These are phyloP conservation scores for Aspergillus diversus DNA, from an alignment of 495 filamentous ascomycete species.

Conservation along the genomic window DNA sequence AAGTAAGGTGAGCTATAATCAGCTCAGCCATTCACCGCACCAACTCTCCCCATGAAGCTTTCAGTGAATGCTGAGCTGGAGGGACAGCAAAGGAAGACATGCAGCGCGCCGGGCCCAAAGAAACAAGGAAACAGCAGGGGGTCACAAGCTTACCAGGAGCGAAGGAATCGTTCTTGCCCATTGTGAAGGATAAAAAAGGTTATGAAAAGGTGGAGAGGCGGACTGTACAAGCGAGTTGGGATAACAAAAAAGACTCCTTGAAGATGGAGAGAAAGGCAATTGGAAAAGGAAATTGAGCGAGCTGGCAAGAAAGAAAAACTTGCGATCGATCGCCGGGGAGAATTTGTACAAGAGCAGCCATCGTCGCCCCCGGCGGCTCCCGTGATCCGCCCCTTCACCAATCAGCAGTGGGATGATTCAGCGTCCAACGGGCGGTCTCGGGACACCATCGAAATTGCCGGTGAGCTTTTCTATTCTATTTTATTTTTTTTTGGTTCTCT, in stretches of 20 bases:
- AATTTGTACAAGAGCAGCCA: slow-evolving; percentile 38
- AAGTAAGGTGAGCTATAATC: background rate
- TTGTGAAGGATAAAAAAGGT: slow-evolving; percentile 39
- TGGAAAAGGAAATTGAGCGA: slow-evolving; percentile 24
- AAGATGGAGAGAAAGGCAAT: slow-evolving; percentile 20
- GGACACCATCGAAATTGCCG: slow-evolving; percentile 23
- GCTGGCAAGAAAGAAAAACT: slow-evolving; percentile 31
- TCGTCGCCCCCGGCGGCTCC: slow-evolving; percentile 38
- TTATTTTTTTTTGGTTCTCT: background rate
- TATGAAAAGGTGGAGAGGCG: slow-evolving; percentile 30
- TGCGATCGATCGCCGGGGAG: slow-evolving; percentile 25
- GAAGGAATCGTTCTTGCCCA: slow-evolving; percentile 51
- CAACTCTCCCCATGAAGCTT: background rate
- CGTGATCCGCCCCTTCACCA: slow-evolving; percentile 42
- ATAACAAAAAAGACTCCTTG: slow-evolving; percentile 19
- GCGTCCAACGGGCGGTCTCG: slow-evolving; percentile 41
- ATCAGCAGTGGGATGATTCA: slow-evolving; percentile 47
- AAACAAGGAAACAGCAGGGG: slow-evolving; percentile 16
- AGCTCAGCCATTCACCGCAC: slow-evolving; percentile 9
- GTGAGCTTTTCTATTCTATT: slow-evolving; percentile 3
- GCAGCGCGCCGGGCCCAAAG: slow-evolving; percentile 3
- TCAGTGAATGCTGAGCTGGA: slow-evolving; percentile 7
- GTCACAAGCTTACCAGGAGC: slow-evolving; percentile 44
- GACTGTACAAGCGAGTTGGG: slow-evolving; percentile 42
- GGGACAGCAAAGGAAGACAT: slow-evolving; percentile 7